Percentiles rank a stretch among this genome's conserved stretches.
phyloP scores from a whole-genome alignment of 2,329 filamentous ascomycete species.

The Harringtonia lauricola region DNA sequence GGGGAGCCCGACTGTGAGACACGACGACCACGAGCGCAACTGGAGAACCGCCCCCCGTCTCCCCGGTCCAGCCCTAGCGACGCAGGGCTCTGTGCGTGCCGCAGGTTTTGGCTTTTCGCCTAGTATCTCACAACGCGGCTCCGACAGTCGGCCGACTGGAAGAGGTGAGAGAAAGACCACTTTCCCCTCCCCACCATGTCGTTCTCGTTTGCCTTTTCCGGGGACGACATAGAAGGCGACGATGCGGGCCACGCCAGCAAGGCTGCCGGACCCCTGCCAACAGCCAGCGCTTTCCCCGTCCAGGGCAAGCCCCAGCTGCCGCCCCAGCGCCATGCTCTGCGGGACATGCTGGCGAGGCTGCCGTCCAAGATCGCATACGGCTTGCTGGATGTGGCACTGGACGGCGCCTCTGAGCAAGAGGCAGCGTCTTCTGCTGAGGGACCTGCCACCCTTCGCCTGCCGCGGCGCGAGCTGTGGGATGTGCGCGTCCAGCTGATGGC shows the following conservation, averaged over 20 bases:
- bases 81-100: too few relatives aligned
- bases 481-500: constrained; percentile 74
- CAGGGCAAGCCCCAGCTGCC: constrained; percentile 48
- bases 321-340: constrained; percentile 38
- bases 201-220: constrained; percentile 43
- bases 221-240: constrained; percentile 52
- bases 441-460: constrained; percentile 34
- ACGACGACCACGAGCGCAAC: too few relatives aligned
- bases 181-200: constrained; percentile 14
- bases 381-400: constrained; percentile 47
- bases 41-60: too few relatives aligned
- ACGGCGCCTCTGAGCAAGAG: too few relatives aligned
- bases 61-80: too few relatives aligned
- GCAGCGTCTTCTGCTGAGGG: background rate
- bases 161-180: too few relatives aligned
- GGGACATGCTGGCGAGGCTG: constrained; percentile 42
- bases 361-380: constrained; percentile 67
- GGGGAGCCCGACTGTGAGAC: too few relatives aligned
- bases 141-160: too few relatives aligned
- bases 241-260: constrained; percentile 12
- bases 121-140: too few relatives aligned
- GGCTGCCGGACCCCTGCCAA: constrained; percentile 1
- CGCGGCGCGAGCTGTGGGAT: constrained; percentile 71
- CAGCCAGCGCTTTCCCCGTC: constrained; percentile 46
- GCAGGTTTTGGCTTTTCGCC: too few relatives aligned